Percentiles rank a stretch among this genome's conserved stretches.
These are phyloP conservation scores for Hypoxylon fragiforme DNA, from an alignment of 495 filamentous ascomycete species.

Conservation along the genomic window DNA sequence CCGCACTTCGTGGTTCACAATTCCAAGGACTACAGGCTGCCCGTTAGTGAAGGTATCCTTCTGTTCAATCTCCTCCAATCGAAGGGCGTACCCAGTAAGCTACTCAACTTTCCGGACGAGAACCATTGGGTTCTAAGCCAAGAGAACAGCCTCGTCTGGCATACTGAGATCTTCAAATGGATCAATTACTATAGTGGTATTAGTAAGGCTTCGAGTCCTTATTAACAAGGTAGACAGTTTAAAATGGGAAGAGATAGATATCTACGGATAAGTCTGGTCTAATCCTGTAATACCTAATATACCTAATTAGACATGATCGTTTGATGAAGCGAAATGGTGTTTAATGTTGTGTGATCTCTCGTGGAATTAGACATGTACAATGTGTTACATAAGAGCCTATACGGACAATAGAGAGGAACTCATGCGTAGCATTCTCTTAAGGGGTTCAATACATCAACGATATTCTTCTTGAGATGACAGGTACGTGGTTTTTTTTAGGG, in stretches of 20 bases:
- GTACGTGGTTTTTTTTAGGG: too few relatives aligned
- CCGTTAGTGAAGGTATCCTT: constrained; percentile 68
- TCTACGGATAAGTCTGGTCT: not conserved
- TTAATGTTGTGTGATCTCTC: not conserved
- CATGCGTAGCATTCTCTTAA: too few relatives aligned
- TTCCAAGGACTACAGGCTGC: constrained; percentile 71
- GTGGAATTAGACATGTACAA: not conserved
- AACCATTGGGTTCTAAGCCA: constrained; percentile 73
- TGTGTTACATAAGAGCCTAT: too few relatives aligned
- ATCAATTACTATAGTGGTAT: constrained; percentile 70
- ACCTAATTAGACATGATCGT: constrained; percentile 30
- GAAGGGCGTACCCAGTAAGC: constrained; percentile 61
- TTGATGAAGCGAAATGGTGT: constrained; percentile 26
- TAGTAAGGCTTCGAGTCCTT: constrained; percentile 35
- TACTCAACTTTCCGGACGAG: constrained; percentile 62
- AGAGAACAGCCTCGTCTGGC: constrained; percentile 76
- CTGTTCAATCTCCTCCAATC: constrained; percentile 75
- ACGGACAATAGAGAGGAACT: too few relatives aligned
- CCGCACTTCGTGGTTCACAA: constrained; percentile 76
- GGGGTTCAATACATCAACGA: too few relatives aligned
- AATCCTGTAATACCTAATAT: constrained; percentile 28
- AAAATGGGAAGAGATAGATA: constrained; percentile 7
- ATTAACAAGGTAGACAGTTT: constrained; percentile 6
- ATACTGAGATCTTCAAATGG: constrained; percentile 72
- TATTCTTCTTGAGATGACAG: too few relatives aligned